Evolutionary conservation across 176 grass and related monocot species (phyloP).

Genomic region (Zea mays): Zm-B73-REFERENCE-NAM-5.0 NC_050105.1:62931501-62932000

Average conservation of each 20-base stretch:
- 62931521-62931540: background rate
- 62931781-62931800: constrained; percentile 1
- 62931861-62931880: background rate
- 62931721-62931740: background rate
- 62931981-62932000: background rate
- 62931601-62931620: background rate
- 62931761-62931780: background rate
- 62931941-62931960: background rate
- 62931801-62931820: background rate
- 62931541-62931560: background rate
- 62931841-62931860: background rate
- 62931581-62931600: background rate
- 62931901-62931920: background rate
- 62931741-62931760: background rate
- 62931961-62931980: background rate
- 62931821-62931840: background rate
- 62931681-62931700: background rate
- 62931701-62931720: background rate
- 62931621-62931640: background rate
- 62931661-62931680: background rate
- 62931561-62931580: background rate
- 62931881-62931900: background rate
- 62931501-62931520: background rate
- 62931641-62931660: background rate
- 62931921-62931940: background rate